Evolutionary conservation across 306 rosid species (phyloP), one percentile per base, ranked within the genome.

Genomic region (Alnus rubra): DNA sequence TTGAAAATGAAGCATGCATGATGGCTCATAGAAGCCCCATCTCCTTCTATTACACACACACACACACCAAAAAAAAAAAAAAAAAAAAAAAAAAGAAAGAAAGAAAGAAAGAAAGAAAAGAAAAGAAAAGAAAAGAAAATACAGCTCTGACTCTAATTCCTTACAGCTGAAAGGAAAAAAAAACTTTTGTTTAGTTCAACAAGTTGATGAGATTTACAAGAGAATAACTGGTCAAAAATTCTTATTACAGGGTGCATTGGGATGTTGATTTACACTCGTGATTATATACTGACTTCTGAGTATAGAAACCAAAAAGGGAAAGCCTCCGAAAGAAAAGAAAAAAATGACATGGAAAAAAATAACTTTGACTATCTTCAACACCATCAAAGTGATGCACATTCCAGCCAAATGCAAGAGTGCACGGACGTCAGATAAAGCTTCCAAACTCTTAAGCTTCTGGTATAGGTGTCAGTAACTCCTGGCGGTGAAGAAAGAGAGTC

Each of bases 361-460:
- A 23, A 33, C 18, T 6, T 48, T 30, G 73, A 37, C 64, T 75
- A 45, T 59, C 75, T 52, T 67, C 15, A 14, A n/a, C 10, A 28
- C 68, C 58, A 44, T 75, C 37, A 31, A 60, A 16, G 62, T 10
- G n/a, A 15, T 75, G 72, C 63, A 77, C 48, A 73, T 78, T 79
- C 76, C 74, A 80, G 71, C 64, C 52, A 76, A 53, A 74, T 52
- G 72, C 30, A 16, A 68, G 74, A 9, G 49, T 76, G 69, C 51
- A 69, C 56, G 80, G 80, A 76, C 72, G 54, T 75, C 79, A 18
- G 80, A 79, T 42, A 72, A 71, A 52, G 48, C n/a, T 39, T 81
- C 71, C 78, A 59, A 75, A 65, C 13, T 76, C 77, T 82, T 84
- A 89, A 80, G 90, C 89, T 89, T 94, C 97, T 52, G 97, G 89